A percentile compares a stretch with the other conserved stretches of the same genome.
Evolutionary conservation across 306 rosid species (phyloP).

Genomic region (Cucurbita pepo): DNA sequence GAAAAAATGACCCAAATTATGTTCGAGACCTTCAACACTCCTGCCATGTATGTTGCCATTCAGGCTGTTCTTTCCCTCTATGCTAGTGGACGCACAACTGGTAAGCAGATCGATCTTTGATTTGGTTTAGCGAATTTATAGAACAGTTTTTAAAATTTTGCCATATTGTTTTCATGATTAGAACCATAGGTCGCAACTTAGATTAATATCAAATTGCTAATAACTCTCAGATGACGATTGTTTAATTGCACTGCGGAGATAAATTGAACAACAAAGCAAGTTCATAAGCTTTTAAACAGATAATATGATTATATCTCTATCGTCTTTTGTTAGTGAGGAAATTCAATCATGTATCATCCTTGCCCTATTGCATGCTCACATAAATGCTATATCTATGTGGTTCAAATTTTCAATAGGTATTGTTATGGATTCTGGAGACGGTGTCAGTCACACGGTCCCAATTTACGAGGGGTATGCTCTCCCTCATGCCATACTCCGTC

Average conservation of each 20-base stretch:
- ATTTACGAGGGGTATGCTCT: slow-evolving; percentile 77
- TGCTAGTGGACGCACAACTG: slow-evolving; percentile 89
- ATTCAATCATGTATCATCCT: not conserved
- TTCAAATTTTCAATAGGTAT: slow-evolving; percentile 35
- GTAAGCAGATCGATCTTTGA: slow-evolving; percentile 22
- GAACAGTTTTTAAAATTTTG: not conserved
- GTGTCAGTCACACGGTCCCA: slow-evolving; percentile 80
- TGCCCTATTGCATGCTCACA: not conserved
- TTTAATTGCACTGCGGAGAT: not conserved
- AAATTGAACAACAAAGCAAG: not conserved
- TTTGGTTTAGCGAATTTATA: not conserved
- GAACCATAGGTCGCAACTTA: not conserved
- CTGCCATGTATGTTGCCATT: slow-evolving; percentile 86
- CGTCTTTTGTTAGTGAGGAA: not conserved
- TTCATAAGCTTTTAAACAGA: not conserved
- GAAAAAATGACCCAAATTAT: slow-evolving; percentile 89
- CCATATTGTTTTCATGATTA: not conserved
- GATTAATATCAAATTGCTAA: not conserved
- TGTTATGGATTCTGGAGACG: slow-evolving; percentile 77
- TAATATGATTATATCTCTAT: not conserved
- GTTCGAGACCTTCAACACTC: slow-evolving; percentile 84
- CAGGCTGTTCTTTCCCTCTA: slow-evolving; percentile 85
- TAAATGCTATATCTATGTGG: not conserved
- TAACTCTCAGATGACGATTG: not conserved
- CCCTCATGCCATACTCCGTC: slow-evolving; percentile 78